Conservation (phyloP, 176 grass and related monocot genomes). For the Triticum aestivum region IWGSC_CS_RefSeq_v2.1 NC_057801.1:738690016-738690515, state of each 20-base stretch:
- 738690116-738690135: not conserved
- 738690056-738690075: not conserved
- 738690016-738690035: not conserved
- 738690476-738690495: not conserved
- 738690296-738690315: conserved; percentile 18
- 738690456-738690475: conserved; percentile 5
- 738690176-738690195: not conserved
- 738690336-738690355: conserved; percentile 26
- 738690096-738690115: not conserved
- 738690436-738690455: not conserved
- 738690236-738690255: not conserved
- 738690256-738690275: conserved; percentile 11
- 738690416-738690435: not conserved
- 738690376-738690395: conserved; percentile 37
- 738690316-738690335: conserved; percentile 2
- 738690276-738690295: not conserved
- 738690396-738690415: not conserved
- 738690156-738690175: not conserved
- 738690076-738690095: conserved; percentile 12
- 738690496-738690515: not conserved
- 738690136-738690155: not conserved
- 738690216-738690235: not conserved
- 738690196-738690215: not conserved
- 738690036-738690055: not conserved
- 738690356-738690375: conserved; percentile 1